Evolutionary conservation across 2,329 filamentous ascomycete genomes (phyloP).

Genomic region (Trichoderma aggressivum): DNA sequence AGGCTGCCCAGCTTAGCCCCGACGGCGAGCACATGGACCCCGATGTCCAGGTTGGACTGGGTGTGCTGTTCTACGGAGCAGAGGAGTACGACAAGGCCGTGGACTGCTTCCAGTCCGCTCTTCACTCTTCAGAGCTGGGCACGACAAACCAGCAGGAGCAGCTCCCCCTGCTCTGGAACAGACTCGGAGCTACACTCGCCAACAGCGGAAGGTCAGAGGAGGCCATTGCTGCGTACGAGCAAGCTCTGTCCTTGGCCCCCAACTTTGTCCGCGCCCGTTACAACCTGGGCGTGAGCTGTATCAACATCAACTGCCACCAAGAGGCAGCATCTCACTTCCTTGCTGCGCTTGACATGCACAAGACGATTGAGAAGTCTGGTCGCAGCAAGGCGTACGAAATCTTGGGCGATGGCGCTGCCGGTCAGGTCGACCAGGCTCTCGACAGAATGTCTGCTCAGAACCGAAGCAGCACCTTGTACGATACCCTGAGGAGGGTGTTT

Average conservation of each 20-base stretch:
- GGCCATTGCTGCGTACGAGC: conserved; percentile 93
- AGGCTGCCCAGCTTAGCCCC: conserved; percentile 86
- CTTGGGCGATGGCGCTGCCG: conserved; percentile 52
- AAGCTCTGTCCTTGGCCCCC: conserved; percentile 81
- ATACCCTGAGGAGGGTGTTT: conserved; percentile 92
- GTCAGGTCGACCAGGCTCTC: conserved; percentile 63
- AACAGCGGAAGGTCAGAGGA: conserved; percentile 93
- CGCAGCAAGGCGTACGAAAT: conserved; percentile 81
- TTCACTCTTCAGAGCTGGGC: conserved; percentile 81
- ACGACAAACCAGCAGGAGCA: conserved; percentile 80
- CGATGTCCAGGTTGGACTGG: conserved; percentile 94
- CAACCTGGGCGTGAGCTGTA: conserved; percentile 93
- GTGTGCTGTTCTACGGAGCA: conserved; percentile 94
- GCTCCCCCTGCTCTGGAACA: conserved; percentile 94
- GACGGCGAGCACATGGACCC: conserved; percentile 96
- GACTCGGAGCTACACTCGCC: conserved; percentile 89
- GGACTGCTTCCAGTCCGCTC: conserved; percentile 92
- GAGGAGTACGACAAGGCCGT: conserved; percentile 99
- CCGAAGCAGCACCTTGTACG: conserved; percentile 93
- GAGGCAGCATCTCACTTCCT: conserved; percentile 92
- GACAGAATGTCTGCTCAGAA: conserved; percentile 92
- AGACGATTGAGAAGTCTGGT: conserved; percentile 82
- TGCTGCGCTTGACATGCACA: conserved; percentile 91
- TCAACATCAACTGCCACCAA: conserved; percentile 93
- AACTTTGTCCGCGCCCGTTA: conserved; percentile 98